Conservation (phyloP, 805 yeast genomes). For the Pichia sporocuriosa region DNA sequence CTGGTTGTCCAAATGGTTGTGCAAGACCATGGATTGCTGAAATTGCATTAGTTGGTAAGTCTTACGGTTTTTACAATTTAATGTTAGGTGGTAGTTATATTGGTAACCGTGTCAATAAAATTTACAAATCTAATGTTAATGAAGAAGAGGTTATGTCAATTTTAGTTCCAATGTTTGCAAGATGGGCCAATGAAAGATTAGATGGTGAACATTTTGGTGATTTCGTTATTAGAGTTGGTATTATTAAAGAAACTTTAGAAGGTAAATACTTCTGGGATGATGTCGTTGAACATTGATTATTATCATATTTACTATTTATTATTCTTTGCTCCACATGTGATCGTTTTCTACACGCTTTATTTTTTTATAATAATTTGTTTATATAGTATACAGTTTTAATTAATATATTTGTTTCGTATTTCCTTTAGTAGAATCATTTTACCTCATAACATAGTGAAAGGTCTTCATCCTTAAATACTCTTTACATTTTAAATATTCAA, state of each 20-base stretch:
- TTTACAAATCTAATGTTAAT: conserved; percentile 78
- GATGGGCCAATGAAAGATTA: conserved; percentile 87
- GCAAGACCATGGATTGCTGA: conserved; percentile 98
- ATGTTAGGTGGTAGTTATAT: conserved; percentile 94
- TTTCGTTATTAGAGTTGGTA: conserved; percentile 79
- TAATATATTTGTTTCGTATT: too few species aligned
- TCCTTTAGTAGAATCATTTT: too few species aligned
- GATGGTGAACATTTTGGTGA: conserved; percentile 96
- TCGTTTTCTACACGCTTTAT: neutral
- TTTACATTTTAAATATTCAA: too few species aligned
- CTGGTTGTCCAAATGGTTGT: conserved; percentile 98
- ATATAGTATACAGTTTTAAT: neutral
- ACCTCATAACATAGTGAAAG: too few species aligned
- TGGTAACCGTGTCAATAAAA: conserved; percentile 88
- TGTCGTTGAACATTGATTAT: conserved; percentile 56
- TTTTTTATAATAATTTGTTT: neutral
- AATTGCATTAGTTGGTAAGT: conserved; percentile 92
- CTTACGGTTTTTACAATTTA: conserved; percentile 86
- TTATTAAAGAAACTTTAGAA: conserved; percentile 80
- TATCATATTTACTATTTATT: conserved; percentile 20
- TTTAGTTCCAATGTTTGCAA: conserved; percentile 80
- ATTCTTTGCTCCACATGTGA: conserved; percentile 1
- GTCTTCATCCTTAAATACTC: too few species aligned
- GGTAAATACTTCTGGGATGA: conserved; percentile 95
- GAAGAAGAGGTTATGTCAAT: conserved; percentile 80